phyloP scores from a whole-genome alignment of 805 yeast species.

The Saturnispora galanensis region DNA sequence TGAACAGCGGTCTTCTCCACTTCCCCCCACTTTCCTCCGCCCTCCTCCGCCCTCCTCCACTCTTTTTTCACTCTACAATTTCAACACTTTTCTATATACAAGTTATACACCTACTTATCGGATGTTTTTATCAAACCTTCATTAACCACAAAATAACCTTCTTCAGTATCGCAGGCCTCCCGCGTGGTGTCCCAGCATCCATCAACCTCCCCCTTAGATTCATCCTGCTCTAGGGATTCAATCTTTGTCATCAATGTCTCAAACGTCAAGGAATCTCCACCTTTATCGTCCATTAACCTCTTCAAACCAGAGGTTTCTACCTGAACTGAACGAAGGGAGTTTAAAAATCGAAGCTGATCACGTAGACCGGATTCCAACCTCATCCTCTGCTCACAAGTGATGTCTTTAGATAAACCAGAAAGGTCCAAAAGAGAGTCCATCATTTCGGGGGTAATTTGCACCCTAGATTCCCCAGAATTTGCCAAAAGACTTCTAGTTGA shows the following conservation, averaged over 20 bases:
- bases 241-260: slow-evolving; percentile 25
- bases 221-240: slow-evolving; percentile 14
- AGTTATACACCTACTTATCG: too few relatives aligned
- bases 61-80: too few relatives aligned
- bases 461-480: not conserved
- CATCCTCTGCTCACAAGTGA: slow-evolving; percentile 22
- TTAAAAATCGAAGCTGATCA: slow-evolving; percentile 42
- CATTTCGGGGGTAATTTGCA: slow-evolving; percentile 12
- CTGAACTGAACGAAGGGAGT: slow-evolving; percentile 32
- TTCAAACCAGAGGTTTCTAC: slow-evolving; percentile 14
- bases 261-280: slow-evolving; percentile 20
- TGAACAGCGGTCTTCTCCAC: too few relatives aligned
- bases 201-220: slow-evolving; percentile 32
- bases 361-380: slow-evolving; percentile 29
- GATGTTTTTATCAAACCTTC: slow-evolving; percentile 35
- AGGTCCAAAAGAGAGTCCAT: slow-evolving; percentile 31
- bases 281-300: slow-evolving; percentile 23
- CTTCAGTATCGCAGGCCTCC: slow-evolving; percentile 25
- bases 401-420: slow-evolving; percentile 36
- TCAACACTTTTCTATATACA: not conserved
- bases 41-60: too few relatives aligned
- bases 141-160: slow-evolving; percentile 34
- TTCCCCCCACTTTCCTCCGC: too few relatives aligned
- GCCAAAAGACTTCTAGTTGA: slow-evolving; percentile 7
- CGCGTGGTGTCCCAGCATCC: slow-evolving; percentile 35